These are phyloP conservation scores for Pythium aquatile DNA, from an alignment of 352 stramenopile genomes.

Conservation along the genomic window DNA sequence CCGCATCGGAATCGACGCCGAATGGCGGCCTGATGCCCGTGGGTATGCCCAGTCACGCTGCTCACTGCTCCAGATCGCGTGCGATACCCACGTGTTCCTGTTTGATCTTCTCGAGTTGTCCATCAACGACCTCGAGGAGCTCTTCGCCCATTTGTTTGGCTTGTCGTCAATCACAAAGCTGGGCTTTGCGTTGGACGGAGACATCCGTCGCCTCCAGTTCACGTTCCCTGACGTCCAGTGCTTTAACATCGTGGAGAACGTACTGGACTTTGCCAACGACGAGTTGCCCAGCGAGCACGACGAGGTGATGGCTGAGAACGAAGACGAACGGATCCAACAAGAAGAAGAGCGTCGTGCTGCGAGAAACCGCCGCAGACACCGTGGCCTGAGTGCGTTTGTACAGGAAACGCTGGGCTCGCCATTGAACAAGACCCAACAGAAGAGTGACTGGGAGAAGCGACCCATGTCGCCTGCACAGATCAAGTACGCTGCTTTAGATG, in stretches of 20 bases:
- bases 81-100: slow-evolving; percentile 61
- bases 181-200: slow-evolving; percentile 59
- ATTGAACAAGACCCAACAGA: slow-evolving; percentile 70
- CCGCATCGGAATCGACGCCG: slow-evolving; percentile 58
- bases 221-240: slow-evolving; percentile 65
- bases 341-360: slow-evolving; percentile 17
- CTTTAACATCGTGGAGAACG: slow-evolving; percentile 65
- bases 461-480: slow-evolving; percentile 60
- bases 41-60: slow-evolving; percentile 53
- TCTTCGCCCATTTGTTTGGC: slow-evolving; percentile 61
- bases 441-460: slow-evolving; percentile 71
- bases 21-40: slow-evolving; percentile 58
- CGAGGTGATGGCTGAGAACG: neutral
- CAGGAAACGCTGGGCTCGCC: slow-evolving; percentile 53
- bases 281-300: slow-evolving; percentile 7
- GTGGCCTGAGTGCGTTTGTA: slow-evolving; percentile 54
- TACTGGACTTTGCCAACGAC: slow-evolving; percentile 62
- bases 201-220: slow-evolving; percentile 66
- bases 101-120: slow-evolving; percentile 58
- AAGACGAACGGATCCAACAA: slow-evolving; percentile 4
- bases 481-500: slow-evolving; percentile 71
- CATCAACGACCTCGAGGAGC: slow-evolving; percentile 62
- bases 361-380: slow-evolving; percentile 35
- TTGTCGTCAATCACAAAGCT: slow-evolving; percentile 54
- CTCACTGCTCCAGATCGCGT: slow-evolving; percentile 68